Conservation (phyloP, 805 yeast genomes). For the Myxozyma lipomycoides region DNA sequence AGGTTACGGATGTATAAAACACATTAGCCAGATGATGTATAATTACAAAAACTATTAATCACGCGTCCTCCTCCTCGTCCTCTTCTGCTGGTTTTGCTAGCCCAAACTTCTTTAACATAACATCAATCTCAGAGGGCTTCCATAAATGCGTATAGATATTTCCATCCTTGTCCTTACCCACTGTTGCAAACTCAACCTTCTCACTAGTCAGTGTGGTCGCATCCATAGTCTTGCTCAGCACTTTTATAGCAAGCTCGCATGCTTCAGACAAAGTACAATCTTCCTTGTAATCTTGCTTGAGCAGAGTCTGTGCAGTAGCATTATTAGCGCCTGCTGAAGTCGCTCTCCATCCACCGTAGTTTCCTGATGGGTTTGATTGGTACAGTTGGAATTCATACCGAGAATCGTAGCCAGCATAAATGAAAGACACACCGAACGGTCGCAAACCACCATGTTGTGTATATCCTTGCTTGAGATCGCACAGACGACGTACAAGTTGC, state of each 20-base stretch:
- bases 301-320: constrained; percentile 89
- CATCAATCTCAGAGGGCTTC: constrained; percentile 73
- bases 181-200: constrained; percentile 89
- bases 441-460: constrained; percentile 96
- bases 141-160: constrained; percentile 67
- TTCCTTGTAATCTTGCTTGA: constrained; percentile 92
- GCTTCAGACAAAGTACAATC: constrained; percentile 66
- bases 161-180: constrained; percentile 49
- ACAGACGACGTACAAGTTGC: constrained; percentile 76
- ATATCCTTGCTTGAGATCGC: constrained; percentile 95
- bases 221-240: constrained; percentile 91
- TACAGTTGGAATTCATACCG: constrained; percentile 84
- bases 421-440: constrained; percentile 95
- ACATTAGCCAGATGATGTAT: no score
- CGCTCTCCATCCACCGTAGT: constrained; percentile 98
- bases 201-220: constrained; percentile 78
- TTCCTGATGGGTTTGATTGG: constrained; percentile 96
- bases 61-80: constrained; percentile 34
- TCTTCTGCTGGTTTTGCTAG: constrained; percentile 58
- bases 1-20: neutral
- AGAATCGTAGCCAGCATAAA: constrained; percentile 89
- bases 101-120: constrained; percentile 66
- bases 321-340: constrained; percentile 95
- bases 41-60: neutral
- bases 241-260: constrained; percentile 81